Conservation (phyloP, 495 filamentous ascomycete species). For the Cairneyella variabilis region DNA sequence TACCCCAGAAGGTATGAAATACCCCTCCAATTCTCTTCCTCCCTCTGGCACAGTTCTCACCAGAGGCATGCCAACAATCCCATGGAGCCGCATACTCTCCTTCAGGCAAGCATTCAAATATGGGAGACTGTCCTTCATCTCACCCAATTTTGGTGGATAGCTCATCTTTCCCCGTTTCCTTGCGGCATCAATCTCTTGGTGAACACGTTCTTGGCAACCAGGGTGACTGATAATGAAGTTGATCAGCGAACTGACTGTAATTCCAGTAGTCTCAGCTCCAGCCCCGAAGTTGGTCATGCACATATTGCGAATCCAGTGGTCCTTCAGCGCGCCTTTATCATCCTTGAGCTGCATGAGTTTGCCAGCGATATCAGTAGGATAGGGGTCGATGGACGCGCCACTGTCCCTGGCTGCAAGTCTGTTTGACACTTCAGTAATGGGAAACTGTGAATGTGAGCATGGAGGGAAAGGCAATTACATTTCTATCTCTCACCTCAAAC, state of each 20-base stretch:
- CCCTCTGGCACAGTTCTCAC: conserved; percentile 5
- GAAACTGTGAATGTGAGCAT: too few species aligned
- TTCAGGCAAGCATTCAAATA: conserved; percentile 13
- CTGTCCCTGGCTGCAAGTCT: too few species aligned
- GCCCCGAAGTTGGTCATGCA: conserved; percentile 45
- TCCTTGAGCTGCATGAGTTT: conserved; percentile 36
- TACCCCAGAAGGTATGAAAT: conserved; percentile 9
- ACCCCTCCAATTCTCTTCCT: conserved; percentile 7
- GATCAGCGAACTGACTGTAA: conserved; percentile 36
- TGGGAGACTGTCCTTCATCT: conserved; percentile 4
- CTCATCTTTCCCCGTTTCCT: conserved; percentile 7
- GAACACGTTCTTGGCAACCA: conserved; percentile 21
- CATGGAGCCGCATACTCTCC: conserved; percentile 15
- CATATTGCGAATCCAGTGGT: conserved; percentile 39
- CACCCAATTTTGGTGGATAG: conserved; percentile 1
- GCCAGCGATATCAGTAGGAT: not conserved
- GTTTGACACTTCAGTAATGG: too few species aligned
- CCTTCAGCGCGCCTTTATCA: conserved; percentile 31
- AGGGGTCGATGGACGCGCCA: too few species aligned
- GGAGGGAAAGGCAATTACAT: too few species aligned
- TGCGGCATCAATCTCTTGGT: conserved; percentile 26
- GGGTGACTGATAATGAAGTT: conserved; percentile 30
- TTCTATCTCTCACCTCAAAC: too few species aligned
- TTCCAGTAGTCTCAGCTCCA: conserved; percentile 45
- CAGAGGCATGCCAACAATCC: conserved; percentile 6